Percentiles rank a stretch among this genome's conserved stretches.
These are phyloP conservation scores for Neurospora sp. DNA, from an alignment of 495 filamentous ascomycete species.

Conservation along the genomic window DNA sequence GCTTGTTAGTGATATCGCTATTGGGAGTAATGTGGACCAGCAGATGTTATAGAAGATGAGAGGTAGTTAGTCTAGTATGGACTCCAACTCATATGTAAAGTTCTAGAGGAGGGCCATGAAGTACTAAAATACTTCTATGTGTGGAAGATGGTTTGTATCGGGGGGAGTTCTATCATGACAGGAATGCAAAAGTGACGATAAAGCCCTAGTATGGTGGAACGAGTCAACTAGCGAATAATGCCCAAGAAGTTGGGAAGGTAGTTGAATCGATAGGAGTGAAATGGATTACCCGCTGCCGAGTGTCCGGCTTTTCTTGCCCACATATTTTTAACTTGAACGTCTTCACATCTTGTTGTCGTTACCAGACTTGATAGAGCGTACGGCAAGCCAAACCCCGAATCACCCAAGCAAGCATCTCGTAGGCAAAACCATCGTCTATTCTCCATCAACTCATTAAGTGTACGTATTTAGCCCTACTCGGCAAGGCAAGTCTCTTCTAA, in stretches of 20 bases:
- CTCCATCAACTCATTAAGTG: not conserved
- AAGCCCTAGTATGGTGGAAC: not conserved
- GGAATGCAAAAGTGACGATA: no score
- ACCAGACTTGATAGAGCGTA: not conserved
- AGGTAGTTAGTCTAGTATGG: no score
- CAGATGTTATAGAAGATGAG: no score
- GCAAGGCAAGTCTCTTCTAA: not conserved
- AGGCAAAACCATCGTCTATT: not conserved
- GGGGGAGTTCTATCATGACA: no score
- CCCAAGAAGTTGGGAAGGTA: not conserved
- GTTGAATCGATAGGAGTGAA: not conserved
- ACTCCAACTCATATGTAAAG: no score
- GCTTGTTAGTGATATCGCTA: no score
- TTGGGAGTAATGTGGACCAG: no score
- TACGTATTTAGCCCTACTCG: not conserved
- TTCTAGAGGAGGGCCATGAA: no score
- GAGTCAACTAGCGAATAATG: not conserved
- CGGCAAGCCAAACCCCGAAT: not conserved
- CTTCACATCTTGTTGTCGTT: not conserved
- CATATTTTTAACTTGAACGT: not conserved
- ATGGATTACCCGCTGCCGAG: no score
- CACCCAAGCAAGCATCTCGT: not conserved
- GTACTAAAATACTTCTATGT: no score
- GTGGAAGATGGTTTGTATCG: no score
- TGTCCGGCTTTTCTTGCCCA: no score